These are phyloP conservation scores for Citrullus mucosospermus DNA, from an alignment of 306 rosid genomes.

Conservation along the genomic window DNA sequence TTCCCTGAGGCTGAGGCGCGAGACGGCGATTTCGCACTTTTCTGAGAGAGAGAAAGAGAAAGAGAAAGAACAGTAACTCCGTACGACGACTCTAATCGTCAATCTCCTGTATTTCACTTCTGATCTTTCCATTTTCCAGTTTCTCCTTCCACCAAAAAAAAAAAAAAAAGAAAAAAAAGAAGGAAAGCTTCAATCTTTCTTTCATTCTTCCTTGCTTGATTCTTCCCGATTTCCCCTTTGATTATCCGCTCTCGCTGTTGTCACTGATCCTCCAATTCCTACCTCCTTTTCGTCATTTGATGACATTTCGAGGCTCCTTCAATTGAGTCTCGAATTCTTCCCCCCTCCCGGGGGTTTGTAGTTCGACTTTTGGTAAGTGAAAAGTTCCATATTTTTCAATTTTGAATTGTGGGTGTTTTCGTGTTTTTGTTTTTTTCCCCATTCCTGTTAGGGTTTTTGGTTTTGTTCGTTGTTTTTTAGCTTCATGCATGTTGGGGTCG, in stretches of 20 bases:
- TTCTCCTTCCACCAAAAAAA: too few species aligned
- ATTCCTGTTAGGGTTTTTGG: constrained; percentile 1
- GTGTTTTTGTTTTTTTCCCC: background rate
- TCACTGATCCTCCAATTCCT: background rate
- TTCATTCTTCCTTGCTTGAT: background rate
- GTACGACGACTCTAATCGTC: constrained; percentile 1
- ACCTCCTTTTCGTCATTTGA: background rate
- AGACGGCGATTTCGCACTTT: constrained; percentile 7
- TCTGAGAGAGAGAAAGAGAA: constrained; percentile 1
- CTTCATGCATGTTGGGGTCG: background rate
- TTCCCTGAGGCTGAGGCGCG: background rate
- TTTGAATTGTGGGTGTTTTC: background rate
- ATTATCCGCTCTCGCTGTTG: background rate
- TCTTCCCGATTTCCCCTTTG: background rate
- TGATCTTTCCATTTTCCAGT: background rate
- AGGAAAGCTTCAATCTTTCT: background rate
- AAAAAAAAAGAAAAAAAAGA: background rate
- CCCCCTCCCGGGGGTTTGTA: background rate
- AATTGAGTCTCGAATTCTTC: background rate
- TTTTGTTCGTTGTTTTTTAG: background rate
- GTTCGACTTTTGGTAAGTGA: background rate
- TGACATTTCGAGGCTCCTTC: background rate
- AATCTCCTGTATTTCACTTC: background rate
- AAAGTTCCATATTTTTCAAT: background rate
- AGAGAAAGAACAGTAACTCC: background rate